Percentiles rank a stretch among this genome's conserved stretches.
These are phyloP conservation scores for Turnera subulata DNA, from an alignment of 345 rosid genomes.

Conservation along the genomic window DNA sequence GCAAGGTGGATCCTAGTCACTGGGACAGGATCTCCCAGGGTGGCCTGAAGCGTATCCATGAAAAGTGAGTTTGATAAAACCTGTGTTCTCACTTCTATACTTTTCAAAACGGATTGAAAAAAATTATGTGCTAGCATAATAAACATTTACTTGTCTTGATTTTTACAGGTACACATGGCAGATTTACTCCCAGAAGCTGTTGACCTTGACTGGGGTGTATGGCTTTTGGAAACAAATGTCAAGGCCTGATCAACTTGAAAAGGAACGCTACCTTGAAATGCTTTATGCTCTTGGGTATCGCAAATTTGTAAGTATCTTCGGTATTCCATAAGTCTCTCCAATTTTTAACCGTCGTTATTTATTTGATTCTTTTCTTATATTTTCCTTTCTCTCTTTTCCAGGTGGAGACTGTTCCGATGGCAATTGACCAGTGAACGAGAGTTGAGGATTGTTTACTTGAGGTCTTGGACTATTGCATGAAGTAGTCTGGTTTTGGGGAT, in stretches of 20 bases:
- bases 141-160: not conserved
- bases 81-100: not conserved
- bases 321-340: too few species aligned
- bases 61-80: conserved; percentile 68
- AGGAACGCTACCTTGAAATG: conserved; percentile 90
- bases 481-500: too few species aligned
- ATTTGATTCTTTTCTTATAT: too few species aligned
- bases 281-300: conserved; percentile 78
- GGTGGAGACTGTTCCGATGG: conserved; percentile 81
- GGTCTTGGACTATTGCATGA: too few species aligned
- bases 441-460: too few species aligned
- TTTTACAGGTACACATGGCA: conserved; percentile 96
- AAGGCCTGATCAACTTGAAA: conserved; percentile 80
- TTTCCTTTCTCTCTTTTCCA: conserved; percentile 27
- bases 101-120: too few species aligned
- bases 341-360: too few species aligned
- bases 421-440: too few species aligned
- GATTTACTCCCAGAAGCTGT: conserved; percentile 75
- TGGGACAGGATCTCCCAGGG: conserved; percentile 75
- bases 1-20: conserved; percentile 55
- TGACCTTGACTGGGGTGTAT: conserved; percentile 82
- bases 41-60: conserved; percentile 74
- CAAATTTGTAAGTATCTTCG: conserved; percentile 52
- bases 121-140: too few species aligned
- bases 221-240: conserved; percentile 97